A percentile compares a stretch with the other conserved stretches of the same genome.
Evolutionary conservation across 1,139 yeast genomes (phyloP).

Genomic region (Groenewaldozyma sp.): DNA sequence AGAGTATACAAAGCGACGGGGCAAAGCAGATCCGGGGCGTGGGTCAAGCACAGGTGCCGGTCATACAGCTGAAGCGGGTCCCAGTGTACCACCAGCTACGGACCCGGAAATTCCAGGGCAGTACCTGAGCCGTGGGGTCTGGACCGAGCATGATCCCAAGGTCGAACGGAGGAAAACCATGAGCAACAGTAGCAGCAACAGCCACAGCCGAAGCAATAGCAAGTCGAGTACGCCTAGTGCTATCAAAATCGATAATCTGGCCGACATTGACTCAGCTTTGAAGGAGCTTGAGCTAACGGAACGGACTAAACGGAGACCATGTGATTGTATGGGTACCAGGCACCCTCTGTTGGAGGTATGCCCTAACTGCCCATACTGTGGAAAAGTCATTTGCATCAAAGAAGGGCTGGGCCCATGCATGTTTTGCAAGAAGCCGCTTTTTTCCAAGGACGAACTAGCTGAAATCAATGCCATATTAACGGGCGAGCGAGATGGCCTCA

Average conservation of each 20-base stretch:
- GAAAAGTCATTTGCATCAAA: constrained; percentile 79
- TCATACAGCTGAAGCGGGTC: no score
- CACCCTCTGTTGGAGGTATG: constrained; percentile 86
- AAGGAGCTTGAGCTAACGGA: constrained; percentile 24
- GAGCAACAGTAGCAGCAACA: constrained; percentile 8
- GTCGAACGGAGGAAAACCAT: background rate
- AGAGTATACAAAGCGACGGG: constrained; percentile 6
- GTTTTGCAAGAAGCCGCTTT: constrained; percentile 62
- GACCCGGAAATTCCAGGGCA: background rate
- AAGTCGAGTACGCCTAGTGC: constrained; percentile 10
- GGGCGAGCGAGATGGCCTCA: constrained; percentile 24
- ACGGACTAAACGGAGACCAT: constrained; percentile 27
- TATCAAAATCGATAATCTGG: constrained; percentile 25
- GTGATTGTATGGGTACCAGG: constrained; percentile 62
- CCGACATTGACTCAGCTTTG: constrained; percentile 29
- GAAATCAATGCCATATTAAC: constrained; percentile 39
- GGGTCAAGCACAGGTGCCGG: background rate
- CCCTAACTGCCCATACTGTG: constrained; percentile 91
- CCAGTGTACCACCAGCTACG: background rate
- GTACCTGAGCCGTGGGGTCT: background rate
- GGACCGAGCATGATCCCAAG: constrained; percentile 1
- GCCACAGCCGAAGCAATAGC: constrained; percentile 6
- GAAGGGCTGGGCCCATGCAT: constrained; percentile 90
- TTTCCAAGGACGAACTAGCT: constrained; percentile 50
- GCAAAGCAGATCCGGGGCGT: constrained; percentile 2